Evolutionary conservation across 768 basidiomycete genomes (phyloP).

Genomic region (Hygrophoropsis aurantiaca): DNA sequence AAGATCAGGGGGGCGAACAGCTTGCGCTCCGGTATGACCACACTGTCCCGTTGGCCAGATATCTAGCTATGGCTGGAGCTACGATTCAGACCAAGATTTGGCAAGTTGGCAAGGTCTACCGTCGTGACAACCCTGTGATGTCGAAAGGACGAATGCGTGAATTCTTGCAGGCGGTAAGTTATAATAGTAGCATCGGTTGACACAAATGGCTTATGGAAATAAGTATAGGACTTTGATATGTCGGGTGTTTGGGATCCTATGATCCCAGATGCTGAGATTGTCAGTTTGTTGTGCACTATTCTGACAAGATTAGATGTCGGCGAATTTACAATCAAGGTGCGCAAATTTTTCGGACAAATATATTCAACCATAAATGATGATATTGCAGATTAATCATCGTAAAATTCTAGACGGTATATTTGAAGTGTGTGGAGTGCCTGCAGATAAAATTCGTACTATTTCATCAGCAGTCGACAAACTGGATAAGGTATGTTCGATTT

Average conservation of each 20-base stretch:
- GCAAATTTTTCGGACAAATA: slow-evolving; percentile 6
- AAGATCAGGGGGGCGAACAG: slow-evolving; percentile 97
- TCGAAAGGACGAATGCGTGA: slow-evolving; percentile 98
- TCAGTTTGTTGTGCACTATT: slow-evolving; percentile 80
- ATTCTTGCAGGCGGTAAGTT: slow-evolving; percentile 90
- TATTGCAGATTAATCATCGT: slow-evolving; percentile 81
- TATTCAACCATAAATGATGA: too few relatives aligned
- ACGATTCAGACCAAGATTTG: slow-evolving; percentile 81
- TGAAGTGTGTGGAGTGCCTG: slow-evolving; percentile 91
- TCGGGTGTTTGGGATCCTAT: slow-evolving; percentile 91
- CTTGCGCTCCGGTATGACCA: slow-evolving; percentile 94
- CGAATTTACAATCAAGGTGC: slow-evolving; percentile 90
- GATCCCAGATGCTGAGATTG: slow-evolving; percentile 94
- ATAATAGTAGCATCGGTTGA: neutral
- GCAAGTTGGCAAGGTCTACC: slow-evolving; percentile 99
- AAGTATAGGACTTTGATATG: slow-evolving; percentile 87
- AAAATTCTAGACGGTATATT: slow-evolving; percentile 98
- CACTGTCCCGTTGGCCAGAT: slow-evolving; percentile 94
- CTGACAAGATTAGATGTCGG: slow-evolving; percentile 84
- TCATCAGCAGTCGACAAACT: slow-evolving; percentile 98
- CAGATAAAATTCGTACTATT: slow-evolving; percentile 86
- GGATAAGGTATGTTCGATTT: slow-evolving; percentile 69
- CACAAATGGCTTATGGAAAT: neutral
- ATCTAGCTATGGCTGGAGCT: slow-evolving; percentile 94
- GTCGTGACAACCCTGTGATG: slow-evolving; percentile 96